phyloP scores from a whole-genome alignment of 768 basidiomycete species.

The Paxillus ammoniavirescens region DNA sequence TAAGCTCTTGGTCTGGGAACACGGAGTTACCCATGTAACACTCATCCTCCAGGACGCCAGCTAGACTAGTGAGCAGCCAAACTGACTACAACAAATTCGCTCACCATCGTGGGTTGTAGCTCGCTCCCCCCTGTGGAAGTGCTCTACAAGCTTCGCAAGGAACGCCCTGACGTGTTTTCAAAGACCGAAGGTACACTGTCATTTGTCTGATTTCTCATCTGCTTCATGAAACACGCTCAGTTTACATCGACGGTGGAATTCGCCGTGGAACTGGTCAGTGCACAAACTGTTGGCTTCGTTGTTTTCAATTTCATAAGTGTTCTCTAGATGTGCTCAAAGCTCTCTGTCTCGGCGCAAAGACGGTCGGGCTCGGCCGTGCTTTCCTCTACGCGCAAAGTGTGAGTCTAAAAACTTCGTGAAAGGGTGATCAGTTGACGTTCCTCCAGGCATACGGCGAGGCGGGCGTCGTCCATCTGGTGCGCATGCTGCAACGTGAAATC shows the following conservation, averaged over 20 bases:
- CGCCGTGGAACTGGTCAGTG: conserved; percentile 70
- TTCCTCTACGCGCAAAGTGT: conserved; percentile 88
- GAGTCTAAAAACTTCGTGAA: conserved; percentile 20
- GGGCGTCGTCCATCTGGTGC: conserved; percentile 64
- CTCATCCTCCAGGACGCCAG: conserved; percentile 53
- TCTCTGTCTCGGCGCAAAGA: conserved; percentile 82
- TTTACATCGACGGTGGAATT: conserved; percentile 83
- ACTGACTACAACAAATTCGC: not conserved
- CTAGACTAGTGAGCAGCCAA: conserved; percentile 63
- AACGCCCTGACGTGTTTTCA: conserved; percentile 72
- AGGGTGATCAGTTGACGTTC: conserved; percentile 2
- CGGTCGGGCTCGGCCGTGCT: conserved; percentile 82
- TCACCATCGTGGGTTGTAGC: conserved; percentile 38
- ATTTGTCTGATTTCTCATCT: not conserved
- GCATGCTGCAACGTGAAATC: conserved; percentile 77
- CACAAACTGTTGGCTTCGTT: not conserved
- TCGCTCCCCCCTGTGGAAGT: conserved; percentile 78
- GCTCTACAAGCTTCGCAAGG: conserved; percentile 66
- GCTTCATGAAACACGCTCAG: conserved; percentile 33
- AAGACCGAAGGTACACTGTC: conserved; percentile 58
- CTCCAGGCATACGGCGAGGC: conserved; percentile 70
- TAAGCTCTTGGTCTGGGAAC: conserved; percentile 19
- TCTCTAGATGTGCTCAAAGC: conserved; percentile 80
- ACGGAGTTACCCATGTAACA: not conserved
- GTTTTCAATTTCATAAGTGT: not conserved